Evolutionary conservation across 2,329 filamentous ascomycete species (phyloP).

Genomic region (Ceratocystis alfenasii): DNA sequence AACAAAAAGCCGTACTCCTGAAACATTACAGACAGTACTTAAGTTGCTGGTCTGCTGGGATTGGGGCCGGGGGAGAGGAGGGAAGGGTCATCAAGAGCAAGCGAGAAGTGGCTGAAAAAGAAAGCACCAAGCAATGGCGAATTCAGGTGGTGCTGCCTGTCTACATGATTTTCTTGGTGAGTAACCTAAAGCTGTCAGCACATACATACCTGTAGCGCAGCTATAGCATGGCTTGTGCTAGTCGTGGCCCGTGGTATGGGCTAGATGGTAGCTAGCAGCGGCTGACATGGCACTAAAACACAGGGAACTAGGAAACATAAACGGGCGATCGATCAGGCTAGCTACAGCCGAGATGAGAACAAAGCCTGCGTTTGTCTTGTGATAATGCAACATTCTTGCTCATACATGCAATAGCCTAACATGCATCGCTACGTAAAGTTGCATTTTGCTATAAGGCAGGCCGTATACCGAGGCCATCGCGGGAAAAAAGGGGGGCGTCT

Average conservation of each 20-base stretch:
- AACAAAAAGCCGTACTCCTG: not conserved
- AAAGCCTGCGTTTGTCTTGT: not conserved
- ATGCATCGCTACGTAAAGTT: no score
- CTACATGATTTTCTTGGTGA: not conserved
- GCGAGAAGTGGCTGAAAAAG: slow-evolving; percentile 1
- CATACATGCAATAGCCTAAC: not conserved
- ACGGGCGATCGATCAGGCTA: slow-evolving; percentile 2
- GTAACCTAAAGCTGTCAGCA: no score
- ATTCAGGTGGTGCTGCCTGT: not conserved
- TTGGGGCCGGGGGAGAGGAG: no score
- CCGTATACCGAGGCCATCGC: no score
- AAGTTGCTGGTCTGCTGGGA: not conserved
- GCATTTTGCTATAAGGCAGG: no score
- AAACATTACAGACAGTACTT: not conserved
- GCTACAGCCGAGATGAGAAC: slow-evolving; percentile 1
- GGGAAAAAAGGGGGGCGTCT: not conserved
- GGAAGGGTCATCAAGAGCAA: not conserved
- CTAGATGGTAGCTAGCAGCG: not conserved
- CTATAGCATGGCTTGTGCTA: no score
- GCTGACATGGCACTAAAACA: not conserved
- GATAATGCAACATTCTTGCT: not conserved
- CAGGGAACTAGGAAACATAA: not conserved
- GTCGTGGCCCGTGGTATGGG: no score
- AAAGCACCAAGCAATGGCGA: not conserved
- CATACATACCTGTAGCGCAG: no score